Evolutionary conservation across 192 early-diverging fungal genomes (phyloP).

Genomic region (Umbelopsis sp.): DNA sequence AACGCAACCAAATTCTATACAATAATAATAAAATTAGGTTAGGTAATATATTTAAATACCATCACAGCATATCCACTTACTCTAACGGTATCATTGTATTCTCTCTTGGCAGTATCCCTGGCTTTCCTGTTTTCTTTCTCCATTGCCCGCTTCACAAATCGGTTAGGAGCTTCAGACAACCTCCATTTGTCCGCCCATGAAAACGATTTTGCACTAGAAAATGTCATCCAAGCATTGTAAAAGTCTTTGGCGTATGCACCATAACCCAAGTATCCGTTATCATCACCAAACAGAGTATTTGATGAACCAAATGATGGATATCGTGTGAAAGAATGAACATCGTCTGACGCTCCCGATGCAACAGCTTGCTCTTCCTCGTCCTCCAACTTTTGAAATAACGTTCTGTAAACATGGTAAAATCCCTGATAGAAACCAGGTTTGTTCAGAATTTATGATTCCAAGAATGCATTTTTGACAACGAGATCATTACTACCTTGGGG

Average conservation of each 20-base stretch:
- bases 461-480: neutral
- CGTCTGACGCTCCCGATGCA: constrained; percentile 37
- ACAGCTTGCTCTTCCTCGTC: constrained; percentile 77
- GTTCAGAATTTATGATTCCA: neutral
- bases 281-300: constrained; percentile 62
- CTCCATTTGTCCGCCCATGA: constrained; percentile 91
- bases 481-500: constrained; percentile 40
- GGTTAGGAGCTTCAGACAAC: constrained; percentile 81
- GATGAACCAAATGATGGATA: constrained; percentile 72
- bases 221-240: constrained; percentile 81
- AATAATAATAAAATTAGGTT: neutral
- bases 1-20: constrained; percentile 68
- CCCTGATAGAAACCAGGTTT: constrained; percentile 40
- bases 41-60: neutral
- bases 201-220: constrained; percentile 86
- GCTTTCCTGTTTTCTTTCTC: constrained; percentile 90
- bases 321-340: constrained; percentile 21
- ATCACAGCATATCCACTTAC: constrained; percentile 34
- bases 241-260: constrained; percentile 64
- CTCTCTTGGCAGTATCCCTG: constrained; percentile 71
- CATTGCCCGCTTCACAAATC: constrained; percentile 78
- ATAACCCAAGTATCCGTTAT: constrained; percentile 43
- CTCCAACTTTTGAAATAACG: constrained; percentile 75
- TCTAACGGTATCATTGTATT: constrained; percentile 74
- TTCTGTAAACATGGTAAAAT: constrained; percentile 82